Conservation (phyloP, 441 rosid species). For the Euphorbia corollata region DNA sequence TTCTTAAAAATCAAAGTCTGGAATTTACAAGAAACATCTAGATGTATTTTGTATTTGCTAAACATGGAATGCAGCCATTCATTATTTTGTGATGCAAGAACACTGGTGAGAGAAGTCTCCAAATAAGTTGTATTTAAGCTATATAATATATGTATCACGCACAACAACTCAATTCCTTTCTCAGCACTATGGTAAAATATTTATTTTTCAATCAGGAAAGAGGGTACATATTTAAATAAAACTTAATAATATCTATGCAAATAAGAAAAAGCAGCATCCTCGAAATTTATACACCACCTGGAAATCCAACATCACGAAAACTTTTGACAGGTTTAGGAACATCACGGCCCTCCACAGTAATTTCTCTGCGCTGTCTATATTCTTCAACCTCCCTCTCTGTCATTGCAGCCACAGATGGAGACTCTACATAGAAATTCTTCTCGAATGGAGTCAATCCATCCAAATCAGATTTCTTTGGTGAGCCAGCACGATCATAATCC, state of each 20-base stretch:
- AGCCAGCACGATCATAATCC: conserved; percentile 42
- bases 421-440: conserved; percentile 82
- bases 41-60: not conserved
- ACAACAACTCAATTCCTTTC: not conserved
- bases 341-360: conserved; percentile 83
- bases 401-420: conserved; percentile 69
- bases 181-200: not conserved
- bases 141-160: not conserved
- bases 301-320: conserved; percentile 72
- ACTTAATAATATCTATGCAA: not conserved
- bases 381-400: conserved; percentile 69
- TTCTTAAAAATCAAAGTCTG: not conserved
- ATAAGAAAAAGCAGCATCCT: not conserved
- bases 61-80: too few species aligned
- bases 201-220: not conserved
- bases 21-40: not conserved
- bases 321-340: conserved; percentile 80
- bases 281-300: conserved; percentile 39
- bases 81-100: not conserved
- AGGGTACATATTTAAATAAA: not conserved
- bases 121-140: not conserved
- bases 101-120: not conserved
- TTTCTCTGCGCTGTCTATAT: conserved; percentile 59
- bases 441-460: conserved; percentile 89
- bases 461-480: conserved; percentile 63